These are phyloP conservation scores for Gastroboletus turbinatus DNA, from an alignment of 1,284 basidiomycete genomes.

Conservation along the genomic window DNA sequence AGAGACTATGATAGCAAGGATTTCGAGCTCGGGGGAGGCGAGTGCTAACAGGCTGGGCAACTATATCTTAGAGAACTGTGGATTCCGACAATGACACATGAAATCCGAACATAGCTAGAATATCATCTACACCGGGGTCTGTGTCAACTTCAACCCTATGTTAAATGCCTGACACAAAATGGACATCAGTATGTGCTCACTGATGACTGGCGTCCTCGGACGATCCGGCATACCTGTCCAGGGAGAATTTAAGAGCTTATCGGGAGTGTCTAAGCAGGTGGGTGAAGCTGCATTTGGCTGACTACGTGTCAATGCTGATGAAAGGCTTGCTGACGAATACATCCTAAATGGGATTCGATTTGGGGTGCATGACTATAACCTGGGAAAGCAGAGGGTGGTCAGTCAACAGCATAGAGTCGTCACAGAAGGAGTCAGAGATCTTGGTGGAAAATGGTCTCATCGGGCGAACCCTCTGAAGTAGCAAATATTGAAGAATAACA, in stretches of 20 bases:
- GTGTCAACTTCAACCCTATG: constrained; percentile 59
- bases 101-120: constrained; percentile 60
- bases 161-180: constrained; percentile 1
- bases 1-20: constrained; percentile 74
- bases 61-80: constrained; percentile 15
- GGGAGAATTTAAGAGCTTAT: background rate
- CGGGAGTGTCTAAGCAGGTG: background rate
- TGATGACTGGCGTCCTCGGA: constrained; percentile 52
- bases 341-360: background rate
- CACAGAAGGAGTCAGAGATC: constrained; percentile 62
- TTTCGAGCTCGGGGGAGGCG: constrained; percentile 74
- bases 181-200: constrained; percentile 37
- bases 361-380: background rate
- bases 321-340: background rate
- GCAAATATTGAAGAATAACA: constrained; percentile 71
- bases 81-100: background rate
- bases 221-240: constrained; percentile 11
- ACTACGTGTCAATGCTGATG: background rate
- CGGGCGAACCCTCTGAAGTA: constrained; percentile 76
- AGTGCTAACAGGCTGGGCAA: constrained; percentile 59
- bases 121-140: constrained; percentile 92
- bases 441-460: constrained; percentile 81
- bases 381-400: constrained; percentile 1
- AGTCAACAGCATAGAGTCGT: background rate
- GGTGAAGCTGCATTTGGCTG: background rate